Conservation (phyloP, 192 early-diverging fungal species). For the Spinellus fusiger region DNA sequence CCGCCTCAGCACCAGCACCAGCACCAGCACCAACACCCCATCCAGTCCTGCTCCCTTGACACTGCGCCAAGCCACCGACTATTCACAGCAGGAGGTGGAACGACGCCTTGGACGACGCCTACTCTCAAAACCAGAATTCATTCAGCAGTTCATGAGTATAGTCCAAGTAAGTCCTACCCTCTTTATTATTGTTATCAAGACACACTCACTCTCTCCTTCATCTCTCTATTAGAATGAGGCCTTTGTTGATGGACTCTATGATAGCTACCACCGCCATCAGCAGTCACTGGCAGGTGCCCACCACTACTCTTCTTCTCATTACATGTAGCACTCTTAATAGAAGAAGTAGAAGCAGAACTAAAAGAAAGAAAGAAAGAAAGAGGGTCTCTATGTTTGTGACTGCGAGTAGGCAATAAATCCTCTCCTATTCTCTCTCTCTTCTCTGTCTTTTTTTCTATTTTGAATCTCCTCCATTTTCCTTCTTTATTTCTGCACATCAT, state of each 20-base stretch:
- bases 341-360: too few relatives aligned
- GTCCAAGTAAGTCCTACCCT: slow-evolving; percentile 39
- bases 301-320: too few relatives aligned
- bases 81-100: background rate
- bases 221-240: background rate
- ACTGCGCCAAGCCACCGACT: slow-evolving; percentile 8
- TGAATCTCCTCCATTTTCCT: background rate
- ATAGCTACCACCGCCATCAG: background rate
- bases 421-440: background rate
- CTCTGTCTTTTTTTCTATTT: slow-evolving; percentile 4
- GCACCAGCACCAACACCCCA: background rate
- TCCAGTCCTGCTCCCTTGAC: slow-evolving; percentile 8
- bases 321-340: too few relatives aligned
- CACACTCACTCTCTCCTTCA: too few relatives aligned
- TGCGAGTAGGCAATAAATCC: background rate
- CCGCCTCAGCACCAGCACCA: background rate
- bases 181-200: too few relatives aligned
- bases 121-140: slow-evolving; percentile 44
- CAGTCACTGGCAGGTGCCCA: background rate
- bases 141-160: slow-evolving; percentile 38
- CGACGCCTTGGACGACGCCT: slow-evolving; percentile 12
- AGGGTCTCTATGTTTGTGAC: background rate
- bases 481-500: background rate
- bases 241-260: background rate
- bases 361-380: too few relatives aligned